Conservation (phyloP, 495 filamentous ascomycete species). For the Penicillium manginii region DNA sequence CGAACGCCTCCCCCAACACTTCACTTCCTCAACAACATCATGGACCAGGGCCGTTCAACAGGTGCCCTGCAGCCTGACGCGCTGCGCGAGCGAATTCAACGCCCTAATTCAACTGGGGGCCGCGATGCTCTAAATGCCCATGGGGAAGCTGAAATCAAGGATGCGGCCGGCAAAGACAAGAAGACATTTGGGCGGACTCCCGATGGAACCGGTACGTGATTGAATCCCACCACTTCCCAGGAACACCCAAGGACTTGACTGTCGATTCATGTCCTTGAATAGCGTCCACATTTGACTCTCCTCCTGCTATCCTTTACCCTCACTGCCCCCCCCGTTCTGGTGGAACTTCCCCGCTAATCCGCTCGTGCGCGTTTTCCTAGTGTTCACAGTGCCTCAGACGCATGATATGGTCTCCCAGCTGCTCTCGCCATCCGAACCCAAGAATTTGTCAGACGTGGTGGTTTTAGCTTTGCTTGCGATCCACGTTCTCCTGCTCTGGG, state of each 20-base stretch:
- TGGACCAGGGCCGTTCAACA: conserved; percentile 51
- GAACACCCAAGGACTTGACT: not conserved
- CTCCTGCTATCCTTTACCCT: not conserved
- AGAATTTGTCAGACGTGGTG: conserved; percentile 83
- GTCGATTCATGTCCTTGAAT: not conserved
- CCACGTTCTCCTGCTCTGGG: conserved; percentile 72
- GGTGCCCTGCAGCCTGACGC: conserved; percentile 45
- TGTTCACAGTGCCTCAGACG: conserved; percentile 93
- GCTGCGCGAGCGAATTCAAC: conserved; percentile 50
- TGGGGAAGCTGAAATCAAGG: conserved; percentile 40
- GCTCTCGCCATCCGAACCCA: conserved; percentile 90
- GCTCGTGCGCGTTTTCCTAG: conserved; percentile 48
- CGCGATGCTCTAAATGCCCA: conserved; percentile 40
- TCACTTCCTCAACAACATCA: conserved; percentile 33
- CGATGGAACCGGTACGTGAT: conserved; percentile 77
- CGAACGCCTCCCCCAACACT: conserved; percentile 9
- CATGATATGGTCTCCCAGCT: conserved; percentile 99
- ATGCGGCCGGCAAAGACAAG: conserved; percentile 55
- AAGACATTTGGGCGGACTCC: conserved; percentile 92
- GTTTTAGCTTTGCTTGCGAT: conserved; percentile 80
- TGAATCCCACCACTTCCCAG: not conserved
- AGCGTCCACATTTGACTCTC: not conserved
- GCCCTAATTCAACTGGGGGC: conserved; percentile 39
- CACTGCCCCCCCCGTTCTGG: conserved; percentile 2
- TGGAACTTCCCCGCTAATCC: conserved; percentile 25